Evolutionary conservation across 768 basidiomycete species (phyloP).

Genomic region (Fomitopsis serialis): DNA sequence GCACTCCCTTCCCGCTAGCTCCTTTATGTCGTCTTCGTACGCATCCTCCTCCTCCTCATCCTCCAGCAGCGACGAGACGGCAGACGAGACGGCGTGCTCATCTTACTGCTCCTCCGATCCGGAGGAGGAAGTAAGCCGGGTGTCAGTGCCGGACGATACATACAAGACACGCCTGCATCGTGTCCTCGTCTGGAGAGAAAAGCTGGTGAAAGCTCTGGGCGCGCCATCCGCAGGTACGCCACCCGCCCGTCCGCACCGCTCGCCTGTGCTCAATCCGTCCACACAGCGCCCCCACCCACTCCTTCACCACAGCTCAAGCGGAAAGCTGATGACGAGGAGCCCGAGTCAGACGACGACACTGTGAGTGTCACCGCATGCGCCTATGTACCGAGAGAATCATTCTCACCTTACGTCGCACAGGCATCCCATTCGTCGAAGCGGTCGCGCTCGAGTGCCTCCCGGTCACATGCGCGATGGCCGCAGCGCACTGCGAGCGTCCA

Average conservation of each 20-base stretch:
- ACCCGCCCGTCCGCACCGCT: background rate
- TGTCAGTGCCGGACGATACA: conserved; percentile 40
- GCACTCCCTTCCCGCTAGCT: conserved; percentile 29
- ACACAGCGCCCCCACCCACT: conserved; percentile 11
- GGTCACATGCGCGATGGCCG: conserved; percentile 17
- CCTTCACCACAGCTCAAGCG: conserved; percentile 40
- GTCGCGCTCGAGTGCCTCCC: conserved; percentile 36
- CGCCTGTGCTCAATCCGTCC: conserved; percentile 12
- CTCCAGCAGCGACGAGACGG: conserved; percentile 24
- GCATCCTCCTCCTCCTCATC: conserved; percentile 28
- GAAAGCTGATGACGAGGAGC: conserved; percentile 34
- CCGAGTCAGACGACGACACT: conserved; percentile 31
- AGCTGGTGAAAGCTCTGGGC: conserved; percentile 41
- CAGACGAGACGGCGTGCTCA: conserved; percentile 39
- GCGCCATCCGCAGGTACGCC: conserved; percentile 36
- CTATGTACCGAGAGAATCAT: background rate
- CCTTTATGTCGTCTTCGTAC: conserved; percentile 37
- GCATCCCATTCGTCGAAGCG: conserved; percentile 53
- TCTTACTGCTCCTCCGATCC: conserved; percentile 73
- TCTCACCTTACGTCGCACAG: conserved; percentile 22
- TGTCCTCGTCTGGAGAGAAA: conserved; percentile 67
- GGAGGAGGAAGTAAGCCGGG: conserved; percentile 15
- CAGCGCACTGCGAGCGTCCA: conserved; percentile 42
- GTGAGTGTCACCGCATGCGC: conserved; percentile 24
- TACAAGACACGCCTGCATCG: conserved; percentile 54